Evolutionary conservation across 192 early-diverging fungal species (phyloP), one percentile per base, ranked within the genome.

Genomic region (Gorgonomyces haynaldii): DNA sequence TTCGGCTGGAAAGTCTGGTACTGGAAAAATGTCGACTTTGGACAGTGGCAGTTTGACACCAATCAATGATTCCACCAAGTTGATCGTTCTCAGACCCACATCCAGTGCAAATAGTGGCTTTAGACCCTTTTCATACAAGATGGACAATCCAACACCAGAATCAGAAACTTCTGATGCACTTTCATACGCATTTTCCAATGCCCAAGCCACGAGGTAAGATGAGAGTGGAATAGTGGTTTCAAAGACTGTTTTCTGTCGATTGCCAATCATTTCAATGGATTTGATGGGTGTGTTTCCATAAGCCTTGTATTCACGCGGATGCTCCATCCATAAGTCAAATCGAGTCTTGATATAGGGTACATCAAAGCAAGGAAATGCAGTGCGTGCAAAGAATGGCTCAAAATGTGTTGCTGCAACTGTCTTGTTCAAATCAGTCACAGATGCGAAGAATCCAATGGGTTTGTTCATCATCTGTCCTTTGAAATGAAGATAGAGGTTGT

Each of bases 261-360:
- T 20, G 5, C n/a, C 30, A 21, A 30, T 22, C 12, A 20, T 6
- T n/a, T 10, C 30, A 22, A 46, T 46, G 16, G 17, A 17, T 30
- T 21, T 2, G n/a, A 75, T 69, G 35, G 85, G 76, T 79, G 86
- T 93, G 67, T 94, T 94, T 37, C 84, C 85, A 19, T 91, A 63
- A 12, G 88, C 89, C 21, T 74, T 73, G 41, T 87, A 68, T 1
- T 32, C 54, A 12, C 46, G 37, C 16, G 54, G 56, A 3, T 56
- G 67, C 2, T 53, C 50, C 8, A 79, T 37, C 4, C 51, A 57
- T 38, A 79, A 38, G 2, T 60, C 50, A 45, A 78, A 80, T 3
- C 55, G 55, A n/a, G 77, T 58, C 39, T 80, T 80, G 47, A 81
- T 54, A 20, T 53, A 56, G 10, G 78, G 78, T 57, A 78, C 68